Base-by-base conservation (phyloP, 441 rosid species). In the Hura crepitans region DNA sequence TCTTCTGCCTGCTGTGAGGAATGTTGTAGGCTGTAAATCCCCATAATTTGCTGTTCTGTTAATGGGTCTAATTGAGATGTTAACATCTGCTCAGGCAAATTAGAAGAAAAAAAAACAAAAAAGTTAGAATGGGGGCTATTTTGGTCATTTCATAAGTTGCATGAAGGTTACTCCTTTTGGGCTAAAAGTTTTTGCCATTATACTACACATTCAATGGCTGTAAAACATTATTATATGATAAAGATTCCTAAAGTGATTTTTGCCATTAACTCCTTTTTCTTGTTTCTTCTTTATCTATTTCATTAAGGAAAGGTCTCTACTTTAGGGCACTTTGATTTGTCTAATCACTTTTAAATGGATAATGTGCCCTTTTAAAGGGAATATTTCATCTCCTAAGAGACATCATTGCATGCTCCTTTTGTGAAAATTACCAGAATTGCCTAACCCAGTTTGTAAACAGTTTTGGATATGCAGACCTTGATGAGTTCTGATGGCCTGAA, bases 1-100 rank as follows among this genome's bases (percentile, higher is more conserved):
- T 92, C 99, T 72, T 95, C 99, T 8, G 98, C 86, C 60, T 88
- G 96, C 51, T 89, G 99, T 37, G 99, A 87, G 5, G 99, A 90
- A 22, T 89, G 96, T 66, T 92, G 99, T 58, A 95, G 72, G 42
- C 84, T 93, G 67, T 91, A 95, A 20, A 92, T 89, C 15, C 95
- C 98, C 70, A 95, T 72, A 46, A 95, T 74, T 46, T 95, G 99
- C 67, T 92, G 96, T 74, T 95, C 98, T 31, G 95, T 89, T 43
- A 95, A 75, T 20, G 97, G 97, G 81, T 95, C 99, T 37, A 95
- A 77, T 33, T 92, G 97, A 58, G 72, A 79, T 69, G 85, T 72
- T 70, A 86, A 69, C 57, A 95, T 87, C 99, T 95, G 77, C 55
- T 31, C 33, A 65, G 20, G 30, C 6, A 39, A 39, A 22, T 25